A percentile compares a stretch with the other conserved stretches of the same genome.
These are phyloP conservation scores for Leccinum fibrillosum DNA, from an alignment of 768 basidiomycete species.

Conservation along the genomic window DNA sequence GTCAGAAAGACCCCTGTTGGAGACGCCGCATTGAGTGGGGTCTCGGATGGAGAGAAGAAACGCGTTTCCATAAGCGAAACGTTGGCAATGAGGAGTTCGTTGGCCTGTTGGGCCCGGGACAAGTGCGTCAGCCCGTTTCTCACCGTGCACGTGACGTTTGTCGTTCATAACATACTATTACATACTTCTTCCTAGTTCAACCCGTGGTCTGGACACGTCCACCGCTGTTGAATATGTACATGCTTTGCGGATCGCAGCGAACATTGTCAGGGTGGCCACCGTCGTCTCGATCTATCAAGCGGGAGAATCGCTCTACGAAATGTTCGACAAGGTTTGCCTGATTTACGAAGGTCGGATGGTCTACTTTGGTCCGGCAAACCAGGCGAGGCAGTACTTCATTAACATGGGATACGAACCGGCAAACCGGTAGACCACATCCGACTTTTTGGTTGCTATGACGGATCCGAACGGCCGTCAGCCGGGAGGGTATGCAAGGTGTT, in stretches of 20 bases:
- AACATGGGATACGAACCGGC: conserved; percentile 54
- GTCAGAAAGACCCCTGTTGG: conserved; percentile 75
- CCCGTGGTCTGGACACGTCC: conserved; percentile 62
- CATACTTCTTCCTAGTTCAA: conserved; percentile 44
- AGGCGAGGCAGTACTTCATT: conserved; percentile 58
- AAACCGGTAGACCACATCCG: conserved; percentile 59
- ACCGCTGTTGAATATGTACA: conserved; percentile 75
- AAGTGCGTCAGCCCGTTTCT: conserved; percentile 38
- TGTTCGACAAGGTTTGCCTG: conserved; percentile 42
- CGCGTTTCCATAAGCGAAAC: conserved; percentile 77
- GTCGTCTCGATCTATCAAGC: conserved; percentile 88
- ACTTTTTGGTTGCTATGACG: conserved; percentile 59
- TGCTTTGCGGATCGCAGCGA: conserved; percentile 65
- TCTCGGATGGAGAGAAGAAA: conserved; percentile 79
- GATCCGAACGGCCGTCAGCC: conserved; percentile 59
- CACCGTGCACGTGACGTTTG: conserved; percentile 35
- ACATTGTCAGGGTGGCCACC: conserved; percentile 50
- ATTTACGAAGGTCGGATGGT: conserved; percentile 58
- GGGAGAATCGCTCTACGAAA: conserved; percentile 60
- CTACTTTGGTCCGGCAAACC: conserved; percentile 54
- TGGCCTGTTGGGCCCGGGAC: conserved; percentile 66
- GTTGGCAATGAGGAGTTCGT: conserved; percentile 65
- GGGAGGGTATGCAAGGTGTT: conserved; percentile 26
- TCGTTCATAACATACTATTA: conserved; percentile 28
- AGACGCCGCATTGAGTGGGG: conserved; percentile 72